Percentiles rank a stretch among this genome's conserved stretches.
These are phyloP conservation scores for Centella asiatica DNA, from an alignment of 129 eudicot genomes.

Conservation along the genomic window DNA sequence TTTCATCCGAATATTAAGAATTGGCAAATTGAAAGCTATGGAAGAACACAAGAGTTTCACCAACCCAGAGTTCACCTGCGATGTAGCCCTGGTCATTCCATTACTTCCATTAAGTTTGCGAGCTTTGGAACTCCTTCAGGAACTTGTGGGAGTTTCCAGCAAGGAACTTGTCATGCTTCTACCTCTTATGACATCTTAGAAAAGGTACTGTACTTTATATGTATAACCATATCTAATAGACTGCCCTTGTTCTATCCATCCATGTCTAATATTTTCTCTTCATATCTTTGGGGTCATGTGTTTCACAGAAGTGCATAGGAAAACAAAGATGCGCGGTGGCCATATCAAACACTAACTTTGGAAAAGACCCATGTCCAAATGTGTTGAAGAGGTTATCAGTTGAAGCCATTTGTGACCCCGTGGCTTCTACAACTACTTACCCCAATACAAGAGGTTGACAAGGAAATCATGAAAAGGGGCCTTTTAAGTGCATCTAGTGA, in stretches of 20 bases:
- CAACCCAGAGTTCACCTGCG: slow-evolving; percentile 65
- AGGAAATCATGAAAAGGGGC: slow-evolving; percentile 12
- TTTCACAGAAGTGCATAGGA: slow-evolving; percentile 73
- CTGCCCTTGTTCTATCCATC: neutral
- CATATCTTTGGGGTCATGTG: neutral
- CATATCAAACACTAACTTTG: slow-evolving; percentile 78
- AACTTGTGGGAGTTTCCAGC: slow-evolving; percentile 72
- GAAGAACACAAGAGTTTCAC: slow-evolving; percentile 40
- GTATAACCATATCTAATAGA: neutral
- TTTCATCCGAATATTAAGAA: slow-evolving; percentile 49
- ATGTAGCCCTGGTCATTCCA: slow-evolving; percentile 59
- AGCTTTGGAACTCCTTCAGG: slow-evolving; percentile 96
- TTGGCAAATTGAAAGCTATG: slow-evolving; percentile 64
- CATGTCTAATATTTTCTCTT: neutral
- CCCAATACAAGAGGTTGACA: slow-evolving; percentile 17
- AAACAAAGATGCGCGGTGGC: slow-evolving; percentile 65
- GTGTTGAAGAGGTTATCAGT: slow-evolving; percentile 84
- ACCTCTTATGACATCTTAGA: slow-evolving; percentile 51
- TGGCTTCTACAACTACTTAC: neutral
- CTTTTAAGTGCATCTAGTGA: neutral
- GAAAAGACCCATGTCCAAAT: slow-evolving; percentile 90
- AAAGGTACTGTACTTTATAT: slow-evolving; percentile 42
- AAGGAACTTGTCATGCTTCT: slow-evolving; percentile 86
- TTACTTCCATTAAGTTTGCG: slow-evolving; percentile 84
- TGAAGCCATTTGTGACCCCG: slow-evolving; percentile 69